A percentile compares a stretch with the other conserved stretches of the same genome.
Conservation (phyloP, 441 rosid species). For the Iberis amara region DNA sequence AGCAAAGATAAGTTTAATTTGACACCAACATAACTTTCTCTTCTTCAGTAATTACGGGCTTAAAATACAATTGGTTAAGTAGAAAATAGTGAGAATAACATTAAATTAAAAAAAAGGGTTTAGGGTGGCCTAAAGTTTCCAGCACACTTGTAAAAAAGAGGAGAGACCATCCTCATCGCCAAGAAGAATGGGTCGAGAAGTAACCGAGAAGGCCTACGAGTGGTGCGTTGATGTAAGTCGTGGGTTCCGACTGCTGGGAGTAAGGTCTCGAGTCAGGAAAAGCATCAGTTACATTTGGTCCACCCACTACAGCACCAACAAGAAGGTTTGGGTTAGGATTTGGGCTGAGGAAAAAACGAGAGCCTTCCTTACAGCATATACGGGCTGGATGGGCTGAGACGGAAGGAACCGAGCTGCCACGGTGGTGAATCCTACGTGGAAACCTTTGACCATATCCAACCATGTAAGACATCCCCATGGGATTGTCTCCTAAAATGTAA, state of each 20-base stretch:
- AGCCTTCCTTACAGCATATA: conserved; percentile 51
- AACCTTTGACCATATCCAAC: conserved; percentile 55
- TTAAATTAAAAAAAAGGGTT: neutral
- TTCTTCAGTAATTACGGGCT: conserved; percentile 29
- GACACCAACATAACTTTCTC: conserved; percentile 11
- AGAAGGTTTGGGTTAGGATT: conserved; percentile 54
- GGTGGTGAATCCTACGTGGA: conserved; percentile 67
- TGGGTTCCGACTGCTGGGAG: conserved; percentile 67
- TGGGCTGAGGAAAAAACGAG: conserved; percentile 49
- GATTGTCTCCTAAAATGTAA: conserved; percentile 68
- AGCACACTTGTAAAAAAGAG: conserved; percentile 30
- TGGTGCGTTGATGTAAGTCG: conserved; percentile 68
- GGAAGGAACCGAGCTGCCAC: conserved; percentile 61
- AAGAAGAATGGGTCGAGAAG: conserved; percentile 55
- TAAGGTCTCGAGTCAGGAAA: conserved; percentile 63
- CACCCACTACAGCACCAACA: conserved; percentile 62
- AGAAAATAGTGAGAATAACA: conserved; percentile 24
- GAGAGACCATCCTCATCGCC: conserved; percentile 21
- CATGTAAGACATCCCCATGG: conserved; percentile 65
- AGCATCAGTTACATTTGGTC: conserved; percentile 57
- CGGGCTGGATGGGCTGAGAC: conserved; percentile 43
- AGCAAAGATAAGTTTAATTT: conserved; percentile 1
- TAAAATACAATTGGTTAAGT: conserved; percentile 30
- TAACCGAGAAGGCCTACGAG: conserved; percentile 58
- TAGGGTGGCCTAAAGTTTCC: conserved; percentile 32